phyloP scores from a whole-genome alignment of 192 early-diverging fungal species.

The Gorgonomyces haynaldii region DNA sequence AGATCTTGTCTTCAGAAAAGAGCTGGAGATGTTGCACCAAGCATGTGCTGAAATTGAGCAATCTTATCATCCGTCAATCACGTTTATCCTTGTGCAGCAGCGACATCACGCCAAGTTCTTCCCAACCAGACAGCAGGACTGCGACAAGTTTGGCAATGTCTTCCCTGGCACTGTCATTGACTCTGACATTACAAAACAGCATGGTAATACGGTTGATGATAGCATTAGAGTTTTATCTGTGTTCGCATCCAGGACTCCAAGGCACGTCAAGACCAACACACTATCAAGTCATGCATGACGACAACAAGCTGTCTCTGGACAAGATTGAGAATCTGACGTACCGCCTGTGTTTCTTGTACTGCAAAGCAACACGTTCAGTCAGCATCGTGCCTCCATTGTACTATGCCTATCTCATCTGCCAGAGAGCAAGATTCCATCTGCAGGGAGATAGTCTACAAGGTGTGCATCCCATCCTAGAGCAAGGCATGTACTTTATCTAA shows the following conservation, averaged over 20 bases:
- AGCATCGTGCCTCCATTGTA: conserved; percentile 82
- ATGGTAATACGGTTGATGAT: conserved; percentile 18
- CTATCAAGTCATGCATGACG: conserved; percentile 84
- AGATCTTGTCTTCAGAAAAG: conserved; percentile 54
- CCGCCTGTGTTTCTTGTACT: conserved; percentile 80
- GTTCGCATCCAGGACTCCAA: conserved; percentile 81
- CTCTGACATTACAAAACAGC: conserved; percentile 39
- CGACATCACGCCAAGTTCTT: conserved; percentile 77
- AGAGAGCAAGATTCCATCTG: conserved; percentile 73
- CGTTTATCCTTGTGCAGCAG: conserved; percentile 78
- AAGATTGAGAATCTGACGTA: conserved; percentile 78
- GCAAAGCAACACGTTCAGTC: conserved; percentile 75
- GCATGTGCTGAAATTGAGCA: conserved; percentile 53
- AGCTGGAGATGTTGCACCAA: conserved; percentile 59
- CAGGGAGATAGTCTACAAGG: not conserved
- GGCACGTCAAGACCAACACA: conserved; percentile 86
- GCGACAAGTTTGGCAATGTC: conserved; percentile 41
- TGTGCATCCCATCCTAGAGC: conserved; percentile 3
- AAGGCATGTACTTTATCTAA: no score
- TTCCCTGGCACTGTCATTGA: conserved; percentile 50
- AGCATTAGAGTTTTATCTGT: conserved; percentile 60
- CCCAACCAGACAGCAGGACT: conserved; percentile 42
- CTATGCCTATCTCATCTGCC: conserved; percentile 85
- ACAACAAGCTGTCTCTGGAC: conserved; percentile 69
- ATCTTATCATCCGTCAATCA: conserved; percentile 65